These are phyloP conservation scores for Pinus albicaulis DNA, from an alignment of 75 land plant species.

Conservation along the genomic window DNA sequence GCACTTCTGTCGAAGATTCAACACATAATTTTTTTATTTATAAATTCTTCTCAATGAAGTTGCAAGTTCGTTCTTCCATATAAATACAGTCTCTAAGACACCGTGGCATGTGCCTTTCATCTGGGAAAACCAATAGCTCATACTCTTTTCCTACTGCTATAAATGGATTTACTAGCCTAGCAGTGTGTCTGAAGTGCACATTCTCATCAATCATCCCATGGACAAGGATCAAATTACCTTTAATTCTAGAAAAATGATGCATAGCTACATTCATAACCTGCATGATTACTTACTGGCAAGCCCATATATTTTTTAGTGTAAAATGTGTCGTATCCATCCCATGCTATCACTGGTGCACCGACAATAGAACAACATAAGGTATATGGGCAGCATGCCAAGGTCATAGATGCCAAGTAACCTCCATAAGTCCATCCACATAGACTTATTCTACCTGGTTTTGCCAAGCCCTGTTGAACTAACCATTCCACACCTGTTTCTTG, in stretches of 20 bases:
- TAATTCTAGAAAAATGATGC: slow-evolving; percentile 74
- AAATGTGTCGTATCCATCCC: slow-evolving; percentile 98
- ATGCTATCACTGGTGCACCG: slow-evolving; percentile 96
- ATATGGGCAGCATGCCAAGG: slow-evolving; percentile 78
- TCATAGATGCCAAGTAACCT: slow-evolving; percentile 78
- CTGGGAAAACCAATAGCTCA: slow-evolving; percentile 88
- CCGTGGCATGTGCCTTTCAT: slow-evolving; percentile 96
- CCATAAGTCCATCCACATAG: slow-evolving; percentile 98
- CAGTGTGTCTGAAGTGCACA: slow-evolving; percentile 96
- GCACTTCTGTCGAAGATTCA: background rate
- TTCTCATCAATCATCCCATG: slow-evolving; percentile 99
- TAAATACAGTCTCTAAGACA: slow-evolving; percentile 75
- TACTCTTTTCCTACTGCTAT: slow-evolving; percentile 73
- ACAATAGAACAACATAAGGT: slow-evolving; percentile 81
- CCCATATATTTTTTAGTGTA: slow-evolving; percentile 99
- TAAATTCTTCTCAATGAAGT: slow-evolving; percentile 77
- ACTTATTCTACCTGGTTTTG: slow-evolving; percentile 69
- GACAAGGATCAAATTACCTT: slow-evolving; percentile 78
- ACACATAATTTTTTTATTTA: slow-evolving; percentile 19
- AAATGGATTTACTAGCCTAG: slow-evolving; percentile 84
- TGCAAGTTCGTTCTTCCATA: slow-evolving; percentile 97
- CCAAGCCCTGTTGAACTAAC: slow-evolving; percentile 85
- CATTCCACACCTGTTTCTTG: slow-evolving; percentile 88
- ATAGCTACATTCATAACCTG: slow-evolving; percentile 60
- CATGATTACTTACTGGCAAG: slow-evolving; percentile 56